phyloP scores from a whole-genome alignment of 2,329 filamentous ascomycete species.

The Anthostomella pinea region DNA sequence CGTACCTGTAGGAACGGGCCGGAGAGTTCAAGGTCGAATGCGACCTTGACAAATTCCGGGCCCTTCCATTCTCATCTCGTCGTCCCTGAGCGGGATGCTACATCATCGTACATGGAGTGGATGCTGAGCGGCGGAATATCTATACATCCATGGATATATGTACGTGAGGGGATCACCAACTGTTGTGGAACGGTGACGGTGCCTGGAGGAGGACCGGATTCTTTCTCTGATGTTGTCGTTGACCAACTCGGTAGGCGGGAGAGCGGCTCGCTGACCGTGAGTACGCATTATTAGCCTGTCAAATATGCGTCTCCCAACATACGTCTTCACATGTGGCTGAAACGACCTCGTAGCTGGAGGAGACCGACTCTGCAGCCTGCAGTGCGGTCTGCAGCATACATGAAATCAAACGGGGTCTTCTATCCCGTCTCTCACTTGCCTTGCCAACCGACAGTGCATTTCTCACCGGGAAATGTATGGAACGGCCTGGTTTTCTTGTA shows the following conservation, averaged over 20 bases:
- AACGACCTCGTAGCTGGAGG: no score
- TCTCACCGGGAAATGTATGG: not conserved
- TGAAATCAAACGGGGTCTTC: not conserved
- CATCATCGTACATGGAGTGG: constrained; percentile 1
- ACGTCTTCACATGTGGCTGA: no score
- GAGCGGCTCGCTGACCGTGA: no score
- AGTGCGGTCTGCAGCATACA: not conserved
- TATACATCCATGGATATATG: constrained; percentile 1
- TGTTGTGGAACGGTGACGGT: not conserved
- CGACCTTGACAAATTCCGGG: not conserved
- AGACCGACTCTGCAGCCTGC: no score
- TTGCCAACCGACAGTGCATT: not conserved
- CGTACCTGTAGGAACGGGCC: no score
- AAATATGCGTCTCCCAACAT: no score
- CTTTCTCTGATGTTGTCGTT: no score
- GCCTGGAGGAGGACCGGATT: not conserved
- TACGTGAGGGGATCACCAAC: not conserved
- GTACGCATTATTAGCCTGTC: no score
- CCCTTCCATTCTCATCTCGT: not conserved
- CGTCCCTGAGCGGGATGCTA: no score
- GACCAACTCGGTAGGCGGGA: no score
- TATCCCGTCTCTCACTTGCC: not conserved
- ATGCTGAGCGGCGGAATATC: constrained; percentile 1
- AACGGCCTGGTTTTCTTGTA: not conserved
- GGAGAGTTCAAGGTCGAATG: constrained; percentile 4